Conservation (phyloP, 495 filamentous ascomycete genomes). For the Neurospora sp. region DNA sequence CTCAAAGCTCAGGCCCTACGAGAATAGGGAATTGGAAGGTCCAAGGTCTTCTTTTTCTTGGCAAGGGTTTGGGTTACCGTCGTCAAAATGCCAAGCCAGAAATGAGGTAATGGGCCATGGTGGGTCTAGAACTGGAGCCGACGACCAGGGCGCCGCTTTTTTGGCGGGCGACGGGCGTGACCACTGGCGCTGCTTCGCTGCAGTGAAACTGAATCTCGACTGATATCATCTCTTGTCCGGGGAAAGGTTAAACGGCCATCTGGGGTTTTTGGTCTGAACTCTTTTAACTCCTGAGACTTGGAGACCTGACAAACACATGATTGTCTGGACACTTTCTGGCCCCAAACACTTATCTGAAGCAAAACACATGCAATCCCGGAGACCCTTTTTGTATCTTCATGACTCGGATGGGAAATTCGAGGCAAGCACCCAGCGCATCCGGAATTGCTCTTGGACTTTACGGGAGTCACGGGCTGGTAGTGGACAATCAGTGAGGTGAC, state of each 20-base stretch:
- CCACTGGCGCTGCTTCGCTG: background rate
- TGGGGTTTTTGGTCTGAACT: background rate
- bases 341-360: background rate
- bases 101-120: conserved; percentile 7
- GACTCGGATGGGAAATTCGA: background rate
- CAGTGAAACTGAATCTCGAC: background rate
- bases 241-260: background rate
- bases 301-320: background rate
- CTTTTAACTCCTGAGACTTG: background rate
- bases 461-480: background rate
- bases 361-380: background rate
- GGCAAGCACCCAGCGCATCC: background rate
- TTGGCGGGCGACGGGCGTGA: background rate
- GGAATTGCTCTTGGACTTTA: background rate
- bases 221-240: background rate
- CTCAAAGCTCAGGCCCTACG: background rate
- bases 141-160: background rate
- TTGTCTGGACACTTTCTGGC: background rate
- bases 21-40: background rate
- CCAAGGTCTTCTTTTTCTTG: background rate
- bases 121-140: background rate
- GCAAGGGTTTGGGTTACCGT: background rate
- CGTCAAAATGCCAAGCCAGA: background rate
- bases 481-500: background rate
- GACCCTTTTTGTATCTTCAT: background rate